phyloP scores from a whole-genome alignment of 140 eudicot species.

The Senecio squalidus region DNA sequence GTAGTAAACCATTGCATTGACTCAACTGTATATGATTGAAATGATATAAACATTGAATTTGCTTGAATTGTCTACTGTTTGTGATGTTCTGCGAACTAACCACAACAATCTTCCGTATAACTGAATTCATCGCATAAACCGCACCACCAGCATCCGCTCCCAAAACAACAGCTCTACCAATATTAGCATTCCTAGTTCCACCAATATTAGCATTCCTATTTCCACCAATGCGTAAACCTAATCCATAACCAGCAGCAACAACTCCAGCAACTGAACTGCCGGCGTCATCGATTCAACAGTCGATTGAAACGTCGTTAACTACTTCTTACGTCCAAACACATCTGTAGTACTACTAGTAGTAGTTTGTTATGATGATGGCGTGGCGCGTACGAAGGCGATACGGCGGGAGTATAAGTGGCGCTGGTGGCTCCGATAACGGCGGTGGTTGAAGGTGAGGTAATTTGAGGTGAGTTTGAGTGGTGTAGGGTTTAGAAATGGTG shows the following conservation, averaged over 20 bases:
- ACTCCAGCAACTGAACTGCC: constrained; percentile 73
- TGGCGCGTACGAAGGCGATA: constrained; percentile 25
- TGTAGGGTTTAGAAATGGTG: constrained; percentile 37
- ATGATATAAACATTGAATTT: too few species aligned
- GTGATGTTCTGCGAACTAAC: constrained; percentile 70
- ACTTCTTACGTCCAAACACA: constrained; percentile 66
- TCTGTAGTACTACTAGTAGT: constrained; percentile 22
- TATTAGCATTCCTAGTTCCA: constrained; percentile 44
- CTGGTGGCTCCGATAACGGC: too few species aligned
- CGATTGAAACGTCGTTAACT: constrained; percentile 59
- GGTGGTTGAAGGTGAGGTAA: constrained; percentile 8
- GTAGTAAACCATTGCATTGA: too few species aligned
- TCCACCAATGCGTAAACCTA: constrained; percentile 68
- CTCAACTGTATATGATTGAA: too few species aligned
- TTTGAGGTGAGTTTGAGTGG: constrained; percentile 28
- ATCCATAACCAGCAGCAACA: constrained; percentile 84
- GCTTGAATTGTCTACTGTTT: too few species aligned
- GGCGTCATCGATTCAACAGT: constrained; percentile 69
- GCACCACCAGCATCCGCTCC: constrained; percentile 90
- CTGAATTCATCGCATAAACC: constrained; percentile 65
- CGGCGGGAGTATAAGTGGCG: constrained; percentile 38
- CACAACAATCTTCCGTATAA: constrained; percentile 92
- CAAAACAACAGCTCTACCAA: constrained; percentile 74
- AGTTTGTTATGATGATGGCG: constrained; percentile 19
- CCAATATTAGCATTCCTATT: constrained; percentile 49